A percentile compares a stretch with the other conserved stretches of the same genome.
These are phyloP conservation scores for Bryum argenteum DNA, from an alignment of 225 moss, liverwort and hornwort species.

Conservation along the genomic window DNA sequence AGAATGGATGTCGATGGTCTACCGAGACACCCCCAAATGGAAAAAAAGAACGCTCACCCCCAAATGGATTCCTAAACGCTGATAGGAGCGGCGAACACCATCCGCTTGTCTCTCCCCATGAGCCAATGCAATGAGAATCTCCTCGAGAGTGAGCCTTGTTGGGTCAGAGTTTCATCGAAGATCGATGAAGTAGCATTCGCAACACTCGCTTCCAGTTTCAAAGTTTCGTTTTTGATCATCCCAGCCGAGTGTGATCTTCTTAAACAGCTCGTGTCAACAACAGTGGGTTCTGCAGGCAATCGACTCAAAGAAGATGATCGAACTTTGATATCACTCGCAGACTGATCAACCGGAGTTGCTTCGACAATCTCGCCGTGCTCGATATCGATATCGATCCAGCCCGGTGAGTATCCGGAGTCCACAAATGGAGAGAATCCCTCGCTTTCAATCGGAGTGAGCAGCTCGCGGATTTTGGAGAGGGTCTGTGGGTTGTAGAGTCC, in stretches of 20 bases:
- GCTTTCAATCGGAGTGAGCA: slow-evolving; percentile 38
- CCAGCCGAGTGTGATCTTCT: slow-evolving; percentile 37
- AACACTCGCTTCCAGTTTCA: neutral
- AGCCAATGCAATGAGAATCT: slow-evolving; percentile 47
- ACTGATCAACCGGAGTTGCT: neutral
- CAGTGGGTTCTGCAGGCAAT: slow-evolving; percentile 11
- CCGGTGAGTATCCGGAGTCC: slow-evolving; percentile 18
- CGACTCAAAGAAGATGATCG: slow-evolving; percentile 42
- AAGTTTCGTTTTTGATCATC: slow-evolving; percentile 3
- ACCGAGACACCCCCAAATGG: slow-evolving; percentile 5
- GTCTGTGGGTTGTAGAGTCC: slow-evolving; percentile 46
- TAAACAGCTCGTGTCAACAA: slow-evolving; percentile 3
- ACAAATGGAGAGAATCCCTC: slow-evolving; percentile 39
- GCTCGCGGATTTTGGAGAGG: slow-evolving; percentile 36
- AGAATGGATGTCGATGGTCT: neutral
- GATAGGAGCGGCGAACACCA: slow-evolving; percentile 39
- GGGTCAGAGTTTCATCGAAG: slow-evolving; percentile 21
- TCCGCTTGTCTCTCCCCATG: slow-evolving; percentile 41
- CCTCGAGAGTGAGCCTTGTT: slow-evolving; percentile 23
- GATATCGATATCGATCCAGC: slow-evolving; percentile 45
- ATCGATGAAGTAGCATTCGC: neutral
- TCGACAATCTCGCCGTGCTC: slow-evolving; percentile 30
- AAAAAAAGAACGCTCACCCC: neutral
- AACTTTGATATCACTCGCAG: slow-evolving; percentile 13
- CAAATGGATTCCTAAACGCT: neutral